phyloP scores from a whole-genome alignment of 306 rosid species.

The Quercus wislizeni region DNA sequence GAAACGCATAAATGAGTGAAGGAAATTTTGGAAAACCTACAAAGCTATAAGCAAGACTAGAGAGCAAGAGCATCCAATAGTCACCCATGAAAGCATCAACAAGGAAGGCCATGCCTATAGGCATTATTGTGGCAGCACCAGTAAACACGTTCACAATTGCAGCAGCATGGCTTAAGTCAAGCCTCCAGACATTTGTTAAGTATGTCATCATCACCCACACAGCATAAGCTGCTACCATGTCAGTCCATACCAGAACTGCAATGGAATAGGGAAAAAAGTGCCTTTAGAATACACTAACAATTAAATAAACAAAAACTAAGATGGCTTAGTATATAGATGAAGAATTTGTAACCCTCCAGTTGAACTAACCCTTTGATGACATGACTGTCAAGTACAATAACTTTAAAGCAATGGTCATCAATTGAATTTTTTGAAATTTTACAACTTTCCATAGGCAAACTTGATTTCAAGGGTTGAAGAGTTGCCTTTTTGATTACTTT shows the following conservation, averaged over 20 bases:
- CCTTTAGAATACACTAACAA: neutral
- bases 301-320: neutral
- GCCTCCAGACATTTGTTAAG: constrained; percentile 29
- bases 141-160: constrained; percentile 22
- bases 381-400: no score
- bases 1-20: neutral
- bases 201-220: constrained; percentile 21
- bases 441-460: no score
- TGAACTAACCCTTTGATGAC: no score
- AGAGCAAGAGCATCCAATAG: constrained; percentile 3
- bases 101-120: constrained; percentile 16
- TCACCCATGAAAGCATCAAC: constrained; percentile 24
- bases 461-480: no score
- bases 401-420: no score
- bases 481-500: no score
- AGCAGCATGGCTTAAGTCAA: constrained; percentile 23
- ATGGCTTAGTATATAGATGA: neutral
- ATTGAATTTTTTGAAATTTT: no score
- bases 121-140: constrained; percentile 15
- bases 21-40: constrained; percentile 10
- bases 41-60: constrained; percentile 14
- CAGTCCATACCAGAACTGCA: constrained; percentile 13
- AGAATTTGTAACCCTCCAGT: no score
- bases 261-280: neutral
- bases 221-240: neutral